phyloP scores from a whole-genome alignment of 352 stramenopile genomes.

The Elongisporangium senticosum region DNA sequence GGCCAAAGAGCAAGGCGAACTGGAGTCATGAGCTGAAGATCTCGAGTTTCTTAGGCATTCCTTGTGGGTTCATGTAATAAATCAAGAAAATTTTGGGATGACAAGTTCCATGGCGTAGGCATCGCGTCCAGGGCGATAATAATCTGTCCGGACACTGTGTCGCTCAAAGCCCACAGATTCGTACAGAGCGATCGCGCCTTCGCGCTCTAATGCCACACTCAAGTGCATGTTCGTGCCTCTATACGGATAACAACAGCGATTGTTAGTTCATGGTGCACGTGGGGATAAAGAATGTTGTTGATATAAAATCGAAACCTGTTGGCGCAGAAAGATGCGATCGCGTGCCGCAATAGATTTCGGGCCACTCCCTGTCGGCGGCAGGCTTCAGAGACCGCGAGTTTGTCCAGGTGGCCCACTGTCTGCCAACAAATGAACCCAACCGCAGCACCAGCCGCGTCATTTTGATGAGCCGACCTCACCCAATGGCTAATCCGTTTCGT shows the following conservation, averaged over 20 bases:
- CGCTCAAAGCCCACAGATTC: conserved; percentile 27
- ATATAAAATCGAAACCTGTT: conserved; percentile 17
- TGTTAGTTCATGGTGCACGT: background rate
- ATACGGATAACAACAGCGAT: background rate
- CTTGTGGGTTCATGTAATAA: background rate
- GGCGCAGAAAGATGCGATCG: conserved; percentile 20
- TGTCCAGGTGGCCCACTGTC: conserved; percentile 35
- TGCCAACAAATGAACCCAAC: conserved; percentile 7
- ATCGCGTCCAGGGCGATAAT: conserved; percentile 34
- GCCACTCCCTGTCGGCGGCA: conserved; percentile 24
- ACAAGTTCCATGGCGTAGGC: conserved; percentile 32
- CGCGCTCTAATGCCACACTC: conserved; percentile 27
- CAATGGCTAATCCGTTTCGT: background rate
- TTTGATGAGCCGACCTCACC: background rate
- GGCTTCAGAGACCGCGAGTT: conserved; percentile 33
- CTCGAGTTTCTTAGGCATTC: no score
- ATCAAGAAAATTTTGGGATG: background rate
- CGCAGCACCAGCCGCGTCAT: background rate
- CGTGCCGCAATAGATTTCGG: conserved; percentile 21
- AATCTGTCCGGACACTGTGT: conserved; percentile 23
- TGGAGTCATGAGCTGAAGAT: conserved; percentile 1
- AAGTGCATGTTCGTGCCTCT: conserved; percentile 20
- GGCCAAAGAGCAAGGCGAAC: conserved; percentile 28
- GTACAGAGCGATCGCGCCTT: conserved; percentile 31
- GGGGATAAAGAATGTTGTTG: background rate